Percentiles rank a stretch among this genome's conserved stretches.
phyloP scores from a whole-genome alignment of 2,329 filamentous ascomycete species.

The Dissoconium aciculare region DNA sequence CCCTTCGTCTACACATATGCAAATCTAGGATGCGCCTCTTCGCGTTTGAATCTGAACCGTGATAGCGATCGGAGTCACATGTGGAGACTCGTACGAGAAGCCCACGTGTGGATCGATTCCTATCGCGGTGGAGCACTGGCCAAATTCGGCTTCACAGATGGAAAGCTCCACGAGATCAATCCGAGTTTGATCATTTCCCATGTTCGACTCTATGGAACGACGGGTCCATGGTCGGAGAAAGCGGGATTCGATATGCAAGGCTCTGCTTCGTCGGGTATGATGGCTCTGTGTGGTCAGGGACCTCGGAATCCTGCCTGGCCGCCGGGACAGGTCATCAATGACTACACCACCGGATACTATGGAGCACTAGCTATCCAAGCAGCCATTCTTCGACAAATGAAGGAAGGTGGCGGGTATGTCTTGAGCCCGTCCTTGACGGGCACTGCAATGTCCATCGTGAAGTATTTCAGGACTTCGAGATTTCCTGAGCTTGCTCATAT shows the following conservation, averaged over 20 bases:
- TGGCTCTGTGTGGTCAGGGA: slow-evolving; percentile 4
- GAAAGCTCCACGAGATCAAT: slow-evolving; percentile 3
- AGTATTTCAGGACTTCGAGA: slow-evolving; percentile 4
- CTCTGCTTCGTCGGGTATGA: slow-evolving; percentile 6
- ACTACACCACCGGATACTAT: slow-evolving; percentile 6
- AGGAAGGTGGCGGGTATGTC: slow-evolving; percentile 5
- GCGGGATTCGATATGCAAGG: slow-evolving; percentile 7
- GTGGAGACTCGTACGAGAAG: slow-evolving; percentile 3
- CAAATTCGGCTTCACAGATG: slow-evolving; percentile 6
- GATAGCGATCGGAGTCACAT: slow-evolving; percentile 1
- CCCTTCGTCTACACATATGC: slow-evolving; percentile 7
- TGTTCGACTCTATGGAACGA: slow-evolving; percentile 4
- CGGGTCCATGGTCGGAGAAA: slow-evolving; percentile 5
- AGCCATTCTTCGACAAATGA: slow-evolving; percentile 4
- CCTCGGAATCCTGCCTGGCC: slow-evolving; percentile 3
- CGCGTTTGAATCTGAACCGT: slow-evolving; percentile 5
- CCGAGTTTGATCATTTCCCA: slow-evolving; percentile 6
- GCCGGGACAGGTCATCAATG: slow-evolving; percentile 5
- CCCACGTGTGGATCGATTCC: slow-evolving; percentile 6
- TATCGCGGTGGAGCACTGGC: slow-evolving; percentile 6
- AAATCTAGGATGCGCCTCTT: slow-evolving; percentile 6
- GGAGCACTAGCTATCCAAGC: slow-evolving; percentile 6
- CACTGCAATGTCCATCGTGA: slow-evolving; percentile 6
- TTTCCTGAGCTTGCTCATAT: slow-evolving; percentile 3
- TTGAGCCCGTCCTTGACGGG: slow-evolving; percentile 5